A percentile compares a stretch with the other conserved stretches of the same genome.
Conservation (phyloP, 2,329 filamentous ascomycete genomes). For the Metarhizium robertsii region DNA sequence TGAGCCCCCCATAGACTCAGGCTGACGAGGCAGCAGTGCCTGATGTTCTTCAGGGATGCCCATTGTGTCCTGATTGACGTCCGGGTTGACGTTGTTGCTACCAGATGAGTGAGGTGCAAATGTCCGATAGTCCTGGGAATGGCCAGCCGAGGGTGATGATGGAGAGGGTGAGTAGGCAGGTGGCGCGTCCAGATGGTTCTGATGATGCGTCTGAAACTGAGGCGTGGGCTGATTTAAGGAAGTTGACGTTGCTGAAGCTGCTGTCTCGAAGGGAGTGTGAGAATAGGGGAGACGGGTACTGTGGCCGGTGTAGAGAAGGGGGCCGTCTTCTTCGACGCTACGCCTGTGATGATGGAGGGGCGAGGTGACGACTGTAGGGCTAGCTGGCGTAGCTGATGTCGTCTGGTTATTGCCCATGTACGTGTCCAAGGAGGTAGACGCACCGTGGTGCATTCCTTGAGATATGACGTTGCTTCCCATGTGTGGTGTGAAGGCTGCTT, state of each 20-base stretch:
- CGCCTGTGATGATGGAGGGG: constrained; percentile 13
- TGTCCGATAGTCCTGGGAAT: constrained; percentile 30
- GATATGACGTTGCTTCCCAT: too few species aligned
- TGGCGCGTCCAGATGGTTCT: constrained; percentile 30
- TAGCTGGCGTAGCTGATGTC: neutral
- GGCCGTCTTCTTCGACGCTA: constrained; percentile 15
- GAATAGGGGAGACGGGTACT: constrained; percentile 1
- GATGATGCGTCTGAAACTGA: constrained; percentile 7
- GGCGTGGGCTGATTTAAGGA: neutral
- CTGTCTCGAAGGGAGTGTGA: neutral
- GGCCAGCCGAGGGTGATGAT: constrained; percentile 19
- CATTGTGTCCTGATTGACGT: constrained; percentile 24
- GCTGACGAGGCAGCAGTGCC: constrained; percentile 30
- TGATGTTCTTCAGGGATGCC: constrained; percentile 32
- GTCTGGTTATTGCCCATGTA: neutral
- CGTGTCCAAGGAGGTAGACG: neutral
- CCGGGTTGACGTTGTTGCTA: neutral
- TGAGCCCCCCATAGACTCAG: constrained; percentile 36
- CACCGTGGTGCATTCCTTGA: too few species aligned
- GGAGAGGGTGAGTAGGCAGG: constrained; percentile 40
- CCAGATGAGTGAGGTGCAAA: constrained; percentile 19
- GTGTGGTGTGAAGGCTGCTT: constrained; percentile 4
- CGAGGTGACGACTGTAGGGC: constrained; percentile 4
- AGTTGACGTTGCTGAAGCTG: neutral
- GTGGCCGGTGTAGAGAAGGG: neutral